A percentile compares a stretch with the other conserved stretches of the same genome.
Conservation (phyloP, 352 stramenopile genomes). For the Globisporangium middletonii region DNA sequence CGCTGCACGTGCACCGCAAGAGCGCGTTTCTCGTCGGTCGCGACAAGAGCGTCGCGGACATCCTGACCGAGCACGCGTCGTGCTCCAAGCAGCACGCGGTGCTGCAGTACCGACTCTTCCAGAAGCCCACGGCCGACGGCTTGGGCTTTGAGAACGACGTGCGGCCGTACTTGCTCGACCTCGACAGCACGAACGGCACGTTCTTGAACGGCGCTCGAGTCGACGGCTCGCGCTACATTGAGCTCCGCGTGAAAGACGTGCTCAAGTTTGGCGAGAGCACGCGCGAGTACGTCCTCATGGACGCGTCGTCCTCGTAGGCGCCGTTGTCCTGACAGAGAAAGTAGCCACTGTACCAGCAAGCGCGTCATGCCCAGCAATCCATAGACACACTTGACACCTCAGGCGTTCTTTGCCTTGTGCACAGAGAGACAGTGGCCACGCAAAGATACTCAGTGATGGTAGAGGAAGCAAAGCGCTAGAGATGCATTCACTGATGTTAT, state of each 20-base stretch:
- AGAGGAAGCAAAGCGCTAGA: too few relatives aligned
- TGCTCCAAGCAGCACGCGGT: constrained; percentile 98
- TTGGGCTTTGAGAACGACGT: constrained; percentile 58
- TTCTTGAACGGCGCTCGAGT: constrained; percentile 95
- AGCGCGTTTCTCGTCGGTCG: constrained; percentile 93
- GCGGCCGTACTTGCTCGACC: constrained; percentile 97
- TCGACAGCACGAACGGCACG: constrained; percentile 97
- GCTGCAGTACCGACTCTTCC: constrained; percentile 91
- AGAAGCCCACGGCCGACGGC: constrained; percentile 56
- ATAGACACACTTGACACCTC: too few relatives aligned
- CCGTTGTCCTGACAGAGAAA: neutral
- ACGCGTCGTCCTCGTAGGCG: constrained; percentile 27
- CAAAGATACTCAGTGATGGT: too few relatives aligned
- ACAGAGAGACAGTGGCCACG: too few relatives aligned
- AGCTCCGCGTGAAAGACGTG: constrained; percentile 94
- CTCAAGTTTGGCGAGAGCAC: constrained; percentile 95
- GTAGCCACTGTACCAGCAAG: neutral
- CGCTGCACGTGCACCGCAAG: constrained; percentile 94
- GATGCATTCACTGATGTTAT: too few relatives aligned
- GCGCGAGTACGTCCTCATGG: constrained; percentile 96
- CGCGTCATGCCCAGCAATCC: too few relatives aligned
- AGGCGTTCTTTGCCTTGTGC: too few relatives aligned
- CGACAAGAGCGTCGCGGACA: constrained; percentile 93
- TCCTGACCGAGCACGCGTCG: constrained; percentile 92
- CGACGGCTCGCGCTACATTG: constrained; percentile 94